Conservation (phyloP, 2,329 filamentous ascomycete species). For the Drechslerella stenobrocha region DNA sequence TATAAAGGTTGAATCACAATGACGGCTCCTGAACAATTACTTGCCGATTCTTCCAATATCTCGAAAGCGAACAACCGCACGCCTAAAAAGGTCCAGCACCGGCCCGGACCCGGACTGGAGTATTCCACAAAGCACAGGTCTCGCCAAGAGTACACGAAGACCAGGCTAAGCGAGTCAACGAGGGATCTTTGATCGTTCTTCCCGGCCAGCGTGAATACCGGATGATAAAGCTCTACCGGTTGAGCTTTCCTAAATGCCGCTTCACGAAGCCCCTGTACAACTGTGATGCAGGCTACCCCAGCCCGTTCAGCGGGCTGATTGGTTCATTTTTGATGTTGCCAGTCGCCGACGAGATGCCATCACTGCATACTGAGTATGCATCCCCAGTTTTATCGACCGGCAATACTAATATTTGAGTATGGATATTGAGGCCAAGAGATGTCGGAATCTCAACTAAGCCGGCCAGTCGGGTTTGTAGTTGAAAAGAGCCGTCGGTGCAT, state of each 20-base stretch:
- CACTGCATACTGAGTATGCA: conserved; percentile 3
- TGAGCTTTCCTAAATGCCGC: conserved; percentile 48
- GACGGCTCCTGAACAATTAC: too few species aligned
- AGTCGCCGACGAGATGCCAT: conserved; percentile 37
- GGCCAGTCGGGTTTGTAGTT: conserved; percentile 5
- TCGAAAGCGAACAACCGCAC: conserved; percentile 1
- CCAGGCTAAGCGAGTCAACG: conserved; percentile 37
- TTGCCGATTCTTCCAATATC: neutral
- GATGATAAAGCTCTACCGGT: conserved; percentile 19
- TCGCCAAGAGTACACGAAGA: conserved; percentile 40
- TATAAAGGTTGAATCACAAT: too few species aligned
- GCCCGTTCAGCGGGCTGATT: conserved; percentile 23
- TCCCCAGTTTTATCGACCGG: conserved; percentile 1
- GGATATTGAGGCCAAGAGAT: conserved; percentile 9
- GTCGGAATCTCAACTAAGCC: conserved; percentile 17
- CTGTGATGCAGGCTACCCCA: conserved; percentile 14
- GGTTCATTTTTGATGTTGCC: conserved; percentile 30
- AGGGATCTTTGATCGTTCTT: conserved; percentile 18
- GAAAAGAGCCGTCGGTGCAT: neutral
- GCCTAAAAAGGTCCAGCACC: too few species aligned
- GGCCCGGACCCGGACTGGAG: conserved; percentile 28
- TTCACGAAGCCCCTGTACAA: conserved; percentile 31
- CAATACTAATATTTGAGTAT: conserved; percentile 18
- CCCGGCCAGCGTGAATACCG: conserved; percentile 3
- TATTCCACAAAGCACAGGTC: conserved; percentile 27